Percentiles rank a stretch among this genome's conserved stretches.
phyloP scores from a whole-genome alignment of 495 filamentous ascomycete species.

The Lindgomyces ingoldianus region DNA sequence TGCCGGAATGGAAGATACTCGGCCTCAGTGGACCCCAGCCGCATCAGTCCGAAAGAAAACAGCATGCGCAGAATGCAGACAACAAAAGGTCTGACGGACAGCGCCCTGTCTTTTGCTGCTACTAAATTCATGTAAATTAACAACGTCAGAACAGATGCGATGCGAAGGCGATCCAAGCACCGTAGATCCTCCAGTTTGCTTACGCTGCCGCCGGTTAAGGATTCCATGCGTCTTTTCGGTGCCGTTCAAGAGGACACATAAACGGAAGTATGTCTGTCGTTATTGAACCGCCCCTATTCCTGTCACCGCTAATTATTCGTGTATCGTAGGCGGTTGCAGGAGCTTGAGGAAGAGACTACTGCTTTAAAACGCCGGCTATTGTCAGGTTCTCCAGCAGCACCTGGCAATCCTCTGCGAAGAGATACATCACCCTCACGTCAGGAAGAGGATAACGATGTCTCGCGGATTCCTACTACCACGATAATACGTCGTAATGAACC shows the following conservation, averaged over 20 bases:
- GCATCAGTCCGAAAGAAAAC: conserved; percentile 8
- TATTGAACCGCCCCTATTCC: too few relatives aligned
- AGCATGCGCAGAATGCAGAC: conserved; percentile 19
- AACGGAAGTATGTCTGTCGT: conserved; percentile 10
- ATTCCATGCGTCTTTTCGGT: conserved; percentile 13
- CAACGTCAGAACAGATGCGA: background rate
- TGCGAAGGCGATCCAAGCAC: conserved; percentile 5
- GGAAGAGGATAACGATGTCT: background rate
- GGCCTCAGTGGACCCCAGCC: background rate
- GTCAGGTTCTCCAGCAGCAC: background rate
- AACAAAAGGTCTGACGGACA: conserved; percentile 10
- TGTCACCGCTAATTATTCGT: background rate
- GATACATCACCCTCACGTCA: background rate
- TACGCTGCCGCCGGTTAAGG: conserved; percentile 7
- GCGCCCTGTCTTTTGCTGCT: background rate
- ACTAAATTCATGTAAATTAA: background rate
- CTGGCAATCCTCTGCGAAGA: background rate
- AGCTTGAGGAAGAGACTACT: conserved; percentile 12
- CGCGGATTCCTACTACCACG: background rate
- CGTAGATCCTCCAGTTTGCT: background rate
- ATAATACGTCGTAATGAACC: background rate
- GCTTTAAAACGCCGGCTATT: conserved; percentile 1
- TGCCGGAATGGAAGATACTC: background rate
- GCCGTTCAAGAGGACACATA: conserved; percentile 10
- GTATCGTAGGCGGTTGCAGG: conserved; percentile 2